Conservation (phyloP, 805 yeast species). For the Sugiyamaella lignohabitans region DNA sequence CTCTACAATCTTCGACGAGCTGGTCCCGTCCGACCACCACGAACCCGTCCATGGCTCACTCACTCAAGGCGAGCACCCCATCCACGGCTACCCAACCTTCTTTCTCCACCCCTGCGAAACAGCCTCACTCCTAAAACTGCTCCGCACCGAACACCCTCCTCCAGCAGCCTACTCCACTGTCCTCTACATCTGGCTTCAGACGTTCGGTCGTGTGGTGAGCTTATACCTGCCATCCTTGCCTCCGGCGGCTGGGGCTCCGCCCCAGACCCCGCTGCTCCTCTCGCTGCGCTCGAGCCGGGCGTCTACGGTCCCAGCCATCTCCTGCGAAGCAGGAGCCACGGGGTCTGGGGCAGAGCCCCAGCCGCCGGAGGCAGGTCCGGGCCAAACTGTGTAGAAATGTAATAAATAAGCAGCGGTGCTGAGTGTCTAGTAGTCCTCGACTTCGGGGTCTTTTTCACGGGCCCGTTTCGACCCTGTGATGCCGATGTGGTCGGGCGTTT, state of each 20-base stretch:
- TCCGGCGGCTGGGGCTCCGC: neutral
- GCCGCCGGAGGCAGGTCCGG: neutral
- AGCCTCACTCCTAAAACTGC: constrained; percentile 24
- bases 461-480: constrained; percentile 1
- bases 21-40: constrained; percentile 7
- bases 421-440: neutral
- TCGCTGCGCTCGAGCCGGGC: too few species aligned
- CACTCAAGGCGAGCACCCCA: constrained; percentile 28
- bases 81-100: constrained; percentile 24
- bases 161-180: neutral
- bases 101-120: constrained; percentile 41
- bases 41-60: constrained; percentile 12
- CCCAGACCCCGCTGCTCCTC: neutral
- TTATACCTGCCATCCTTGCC: neutral
- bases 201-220: constrained; percentile 21
- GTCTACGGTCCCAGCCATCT: too few species aligned
- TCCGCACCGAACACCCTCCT: constrained; percentile 1
- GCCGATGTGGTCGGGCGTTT: too few species aligned
- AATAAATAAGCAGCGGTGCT: neutral
- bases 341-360: too few species aligned
- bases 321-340: too few species aligned
- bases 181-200: constrained; percentile 26
- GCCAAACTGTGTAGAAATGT: neutral
- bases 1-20: constrained; percentile 8
- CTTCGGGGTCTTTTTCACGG: constrained; percentile 29